A percentile compares a stretch with the other conserved stretches of the same genome.
Conservation (phyloP, 2,329 filamentous ascomycete genomes). For the Didymella segeticola region DNA sequence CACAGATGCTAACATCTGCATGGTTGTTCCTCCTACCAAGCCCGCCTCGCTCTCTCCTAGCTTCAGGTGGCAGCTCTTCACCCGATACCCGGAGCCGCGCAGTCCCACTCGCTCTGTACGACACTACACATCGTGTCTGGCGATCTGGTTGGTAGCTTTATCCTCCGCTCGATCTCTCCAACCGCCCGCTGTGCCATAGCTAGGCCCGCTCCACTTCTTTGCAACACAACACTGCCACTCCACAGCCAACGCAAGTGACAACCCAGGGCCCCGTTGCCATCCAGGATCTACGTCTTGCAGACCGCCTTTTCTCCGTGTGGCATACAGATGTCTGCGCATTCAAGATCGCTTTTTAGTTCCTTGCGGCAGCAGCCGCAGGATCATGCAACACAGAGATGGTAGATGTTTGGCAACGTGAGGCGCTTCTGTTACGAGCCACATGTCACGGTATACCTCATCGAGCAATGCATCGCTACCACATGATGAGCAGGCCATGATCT, state of each 20-base stretch:
- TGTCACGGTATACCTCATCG: not conserved
- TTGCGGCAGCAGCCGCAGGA: constrained; percentile 6
- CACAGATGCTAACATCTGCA: not conserved
- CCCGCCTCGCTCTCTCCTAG: not conserved
- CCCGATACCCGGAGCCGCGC: constrained; percentile 8
- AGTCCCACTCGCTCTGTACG: constrained; percentile 1
- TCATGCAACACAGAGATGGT: constrained; percentile 5
- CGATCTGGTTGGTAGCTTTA: constrained; percentile 1
- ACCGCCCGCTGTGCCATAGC: constrained; percentile 1
- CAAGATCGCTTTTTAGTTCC: constrained; percentile 5
- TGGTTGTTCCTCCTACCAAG: not conserved
- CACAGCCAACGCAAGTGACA: constrained; percentile 10
- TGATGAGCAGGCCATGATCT: not conserved
- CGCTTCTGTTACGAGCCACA: not conserved
- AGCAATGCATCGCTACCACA: not conserved
- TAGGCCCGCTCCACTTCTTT: not conserved
- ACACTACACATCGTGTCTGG: not conserved
- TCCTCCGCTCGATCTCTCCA: constrained; percentile 6
- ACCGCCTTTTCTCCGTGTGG: constrained; percentile 9
- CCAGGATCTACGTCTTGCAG: constrained; percentile 8
- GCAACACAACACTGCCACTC: constrained; percentile 5
- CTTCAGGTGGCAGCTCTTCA: constrained; percentile 6
- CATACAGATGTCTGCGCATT: constrained; percentile 15
- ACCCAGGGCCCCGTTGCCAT: constrained; percentile 1
- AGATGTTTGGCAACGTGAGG: not conserved